A percentile compares a stretch with the other conserved stretches of the same genome.
Conservation (phyloP, 78 protist species). For the Dictyostelium purpureum region DNA sequence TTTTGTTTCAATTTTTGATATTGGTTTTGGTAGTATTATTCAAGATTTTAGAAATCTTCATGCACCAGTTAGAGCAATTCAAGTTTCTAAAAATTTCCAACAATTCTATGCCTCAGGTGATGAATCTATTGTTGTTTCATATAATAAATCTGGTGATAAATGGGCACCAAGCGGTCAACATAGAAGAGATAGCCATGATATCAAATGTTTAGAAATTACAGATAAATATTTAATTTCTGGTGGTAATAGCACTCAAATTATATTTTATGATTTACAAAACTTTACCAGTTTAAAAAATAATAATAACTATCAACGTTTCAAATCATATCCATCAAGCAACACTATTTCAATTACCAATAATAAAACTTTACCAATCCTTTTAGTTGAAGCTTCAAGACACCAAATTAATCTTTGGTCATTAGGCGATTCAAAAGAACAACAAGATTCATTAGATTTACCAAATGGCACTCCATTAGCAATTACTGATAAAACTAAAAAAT, state of each 20-base stretch:
- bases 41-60: slow-evolving; percentile 33
- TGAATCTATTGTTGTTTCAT: slow-evolving; percentile 12
- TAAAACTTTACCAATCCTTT: neutral
- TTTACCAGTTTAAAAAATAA: neutral
- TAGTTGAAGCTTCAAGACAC: neutral
- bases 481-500: slow-evolving; percentile 13
- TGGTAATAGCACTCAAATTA: slow-evolving; percentile 8
- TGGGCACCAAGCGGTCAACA: slow-evolving; percentile 17
- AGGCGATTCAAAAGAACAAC: neutral
- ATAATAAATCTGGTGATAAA: neutral
- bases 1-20: slow-evolving; percentile 20
- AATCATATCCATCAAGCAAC: neutral
- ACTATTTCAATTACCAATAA: neutral
- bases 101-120: slow-evolving; percentile 13
- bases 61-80: slow-evolving; percentile 25
- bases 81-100: neutral
- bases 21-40: slow-evolving; percentile 10
- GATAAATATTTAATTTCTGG: neutral
- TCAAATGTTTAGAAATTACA: slow-evolving; percentile 11
- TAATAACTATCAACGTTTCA: neutral
- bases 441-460: neutral
- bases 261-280: neutral
- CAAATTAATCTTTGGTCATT: slow-evolving; percentile 7
- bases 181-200: slow-evolving; percentile 29
- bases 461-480: neutral